Evolutionary conservation across 75 land plant genomes (phyloP).

Genomic region (Ceratopteris richardii): DNA sequence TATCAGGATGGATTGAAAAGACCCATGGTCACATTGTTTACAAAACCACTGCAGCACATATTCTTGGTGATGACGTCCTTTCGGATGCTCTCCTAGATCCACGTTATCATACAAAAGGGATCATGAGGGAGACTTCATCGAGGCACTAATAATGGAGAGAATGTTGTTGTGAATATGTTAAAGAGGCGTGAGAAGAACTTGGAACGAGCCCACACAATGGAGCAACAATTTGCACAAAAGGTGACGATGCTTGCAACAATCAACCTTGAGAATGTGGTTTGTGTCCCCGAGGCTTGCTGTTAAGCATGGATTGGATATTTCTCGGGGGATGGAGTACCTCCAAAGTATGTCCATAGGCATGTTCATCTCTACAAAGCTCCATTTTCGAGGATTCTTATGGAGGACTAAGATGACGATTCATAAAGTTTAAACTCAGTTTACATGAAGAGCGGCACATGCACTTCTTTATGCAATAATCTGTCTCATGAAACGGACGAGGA

Average conservation of each 20-base stretch:
- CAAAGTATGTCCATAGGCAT: conserved; percentile 54
- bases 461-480: too few relatives aligned
- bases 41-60: conserved; percentile 7
- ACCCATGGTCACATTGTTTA: too few relatives aligned
- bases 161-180: conserved; percentile 51
- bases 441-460: too few relatives aligned
- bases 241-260: conserved; percentile 49
- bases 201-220: conserved; percentile 32
- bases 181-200: conserved; percentile 44
- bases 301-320: conserved; percentile 50
- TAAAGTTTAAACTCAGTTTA: too few relatives aligned
- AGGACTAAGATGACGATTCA: too few relatives aligned
- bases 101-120: conserved; percentile 34
- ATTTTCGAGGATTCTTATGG: too few relatives aligned
- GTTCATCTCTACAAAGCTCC: conserved; percentile 49
- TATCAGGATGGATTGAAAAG: too few relatives aligned
- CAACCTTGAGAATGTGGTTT: conserved; percentile 48
- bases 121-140: conserved; percentile 52
- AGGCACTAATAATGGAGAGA: conserved; percentile 50
- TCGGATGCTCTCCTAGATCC: conserved; percentile 41
- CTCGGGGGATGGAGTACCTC: conserved; percentile 55
- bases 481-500: too few relatives aligned
- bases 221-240: conserved; percentile 52
- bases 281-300: conserved; percentile 45
- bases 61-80: conserved; percentile 34